These are phyloP conservation scores for Hevea brasiliensis DNA, from an alignment of 345 rosid genomes.

Conservation along the genomic window DNA sequence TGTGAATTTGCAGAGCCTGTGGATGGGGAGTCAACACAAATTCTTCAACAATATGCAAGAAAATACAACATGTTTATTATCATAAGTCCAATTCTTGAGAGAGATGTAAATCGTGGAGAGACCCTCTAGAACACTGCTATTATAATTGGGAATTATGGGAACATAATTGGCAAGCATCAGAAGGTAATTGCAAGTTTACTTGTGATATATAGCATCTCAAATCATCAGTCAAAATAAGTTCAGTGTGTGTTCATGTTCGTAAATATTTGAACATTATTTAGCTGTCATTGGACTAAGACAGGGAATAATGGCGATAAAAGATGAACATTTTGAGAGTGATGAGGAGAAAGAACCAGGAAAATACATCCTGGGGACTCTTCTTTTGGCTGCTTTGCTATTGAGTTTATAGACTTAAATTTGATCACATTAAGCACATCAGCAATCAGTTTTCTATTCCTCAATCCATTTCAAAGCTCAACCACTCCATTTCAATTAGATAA, in stretches of 20 bases:
- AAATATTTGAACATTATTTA: too few species aligned
- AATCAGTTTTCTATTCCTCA: too few species aligned
- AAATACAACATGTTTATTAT: constrained; percentile 91
- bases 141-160: constrained; percentile 83
- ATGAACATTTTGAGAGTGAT: not conserved
- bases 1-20: constrained; percentile 95
- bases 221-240: not conserved
- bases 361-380: not conserved
- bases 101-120: constrained; percentile 88
- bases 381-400: too few species aligned
- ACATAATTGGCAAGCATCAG: constrained; percentile 88
- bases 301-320: not conserved
- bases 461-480: too few species aligned
- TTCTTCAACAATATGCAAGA: constrained; percentile 71
- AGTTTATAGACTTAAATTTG: too few species aligned
- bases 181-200: constrained; percentile 48
- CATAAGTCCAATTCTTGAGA: constrained; percentile 84
- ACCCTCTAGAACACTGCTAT: constrained; percentile 92
- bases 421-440: too few species aligned
- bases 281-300: not conserved
- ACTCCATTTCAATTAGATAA: too few species aligned
- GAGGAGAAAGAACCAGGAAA: not conserved
- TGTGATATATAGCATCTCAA: not conserved
- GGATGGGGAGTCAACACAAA: constrained; percentile 77
- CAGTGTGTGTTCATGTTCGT: too few species aligned